Conservation (phyloP, 805 yeast species). For the Lachancea nothofagi region DNA sequence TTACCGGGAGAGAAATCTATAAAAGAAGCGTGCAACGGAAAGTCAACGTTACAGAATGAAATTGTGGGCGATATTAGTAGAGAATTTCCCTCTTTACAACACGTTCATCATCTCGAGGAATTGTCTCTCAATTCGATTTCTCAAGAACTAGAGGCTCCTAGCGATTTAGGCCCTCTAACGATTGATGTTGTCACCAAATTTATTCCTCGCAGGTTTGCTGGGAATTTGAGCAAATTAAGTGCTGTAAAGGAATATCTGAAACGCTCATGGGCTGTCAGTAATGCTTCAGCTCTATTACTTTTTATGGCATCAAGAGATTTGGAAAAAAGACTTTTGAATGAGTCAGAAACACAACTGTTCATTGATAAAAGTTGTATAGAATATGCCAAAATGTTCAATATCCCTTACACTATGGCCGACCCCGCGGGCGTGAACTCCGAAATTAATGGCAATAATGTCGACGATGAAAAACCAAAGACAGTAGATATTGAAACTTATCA, state of each 20-base stretch:
- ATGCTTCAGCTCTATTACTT: slow-evolving; percentile 11
- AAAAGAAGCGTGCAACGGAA: slow-evolving; percentile 92
- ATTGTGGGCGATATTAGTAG: slow-evolving; percentile 13
- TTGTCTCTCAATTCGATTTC: slow-evolving; percentile 3
- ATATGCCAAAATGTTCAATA: slow-evolving; percentile 43
- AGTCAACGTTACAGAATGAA: slow-evolving; percentile 53
- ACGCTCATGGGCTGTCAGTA: slow-evolving; percentile 10
- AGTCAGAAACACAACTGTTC: slow-evolving; percentile 7
- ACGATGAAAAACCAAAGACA: slow-evolving; percentile 95
- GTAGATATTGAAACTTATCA: slow-evolving; percentile 88
- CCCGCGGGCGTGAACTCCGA: neutral
- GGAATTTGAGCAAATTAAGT: slow-evolving; percentile 9
- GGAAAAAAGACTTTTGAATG: slow-evolving; percentile 5
- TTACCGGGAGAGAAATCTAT: slow-evolving; percentile 74
- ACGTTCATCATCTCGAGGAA: slow-evolving; percentile 11
- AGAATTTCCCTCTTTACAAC: slow-evolving; percentile 11
- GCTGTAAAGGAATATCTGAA: slow-evolving; percentile 11
- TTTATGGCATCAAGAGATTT: slow-evolving; percentile 10
- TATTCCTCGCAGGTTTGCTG: slow-evolving; percentile 10
- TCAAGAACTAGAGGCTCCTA: slow-evolving; percentile 3
- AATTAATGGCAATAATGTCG: slow-evolving; percentile 39
- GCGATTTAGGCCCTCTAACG: slow-evolving; percentile 12
- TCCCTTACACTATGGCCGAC: slow-evolving; percentile 73
- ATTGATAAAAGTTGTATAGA: slow-evolving; percentile 11
- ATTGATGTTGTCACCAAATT: slow-evolving; percentile 10